Evolutionary conservation across 257 asterid genomes (phyloP).

Genomic region (Ballota nigra): DNA sequence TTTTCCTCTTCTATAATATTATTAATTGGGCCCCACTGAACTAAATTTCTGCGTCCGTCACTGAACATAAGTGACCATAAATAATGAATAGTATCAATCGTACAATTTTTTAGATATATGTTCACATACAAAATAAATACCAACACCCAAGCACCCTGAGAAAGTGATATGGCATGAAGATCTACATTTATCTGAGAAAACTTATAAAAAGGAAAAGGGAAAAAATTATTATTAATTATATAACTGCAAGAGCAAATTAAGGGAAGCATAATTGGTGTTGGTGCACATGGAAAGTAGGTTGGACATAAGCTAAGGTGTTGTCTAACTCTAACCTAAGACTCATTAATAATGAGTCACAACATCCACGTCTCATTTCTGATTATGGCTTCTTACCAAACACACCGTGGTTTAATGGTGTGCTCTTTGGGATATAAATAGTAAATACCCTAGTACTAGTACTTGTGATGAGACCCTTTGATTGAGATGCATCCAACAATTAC

Average conservation of each 20-base stretch:
- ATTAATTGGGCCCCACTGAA: too few relatives aligned
- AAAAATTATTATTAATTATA: background rate
- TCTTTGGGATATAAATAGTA: background rate
- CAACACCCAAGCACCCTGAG: background rate
- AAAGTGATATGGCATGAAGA: background rate
- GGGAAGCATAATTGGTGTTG: background rate
- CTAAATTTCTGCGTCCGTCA: too few relatives aligned
- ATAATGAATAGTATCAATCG: too few relatives aligned
- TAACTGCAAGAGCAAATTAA: background rate
- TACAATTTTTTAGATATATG: background rate
- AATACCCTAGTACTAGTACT: background rate
- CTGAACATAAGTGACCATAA: too few relatives aligned
- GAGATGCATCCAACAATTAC: background rate
- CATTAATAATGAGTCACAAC: background rate
- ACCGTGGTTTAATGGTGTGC: background rate
- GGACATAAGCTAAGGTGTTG: background rate
- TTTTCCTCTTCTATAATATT: too few relatives aligned
- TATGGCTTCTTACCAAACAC: background rate
- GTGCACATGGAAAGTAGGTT: slow-evolving; percentile 14
- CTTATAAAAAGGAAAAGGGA: background rate
- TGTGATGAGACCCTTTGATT: background rate
- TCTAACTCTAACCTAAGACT: slow-evolving; percentile 6
- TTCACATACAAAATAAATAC: background rate
- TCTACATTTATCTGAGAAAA: background rate
- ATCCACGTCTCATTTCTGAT: background rate